A percentile compares a stretch with the other conserved stretches of the same genome.
Evolutionary conservation across 345 rosid species (phyloP).

Genomic region (Physaria fendleri): DNA sequence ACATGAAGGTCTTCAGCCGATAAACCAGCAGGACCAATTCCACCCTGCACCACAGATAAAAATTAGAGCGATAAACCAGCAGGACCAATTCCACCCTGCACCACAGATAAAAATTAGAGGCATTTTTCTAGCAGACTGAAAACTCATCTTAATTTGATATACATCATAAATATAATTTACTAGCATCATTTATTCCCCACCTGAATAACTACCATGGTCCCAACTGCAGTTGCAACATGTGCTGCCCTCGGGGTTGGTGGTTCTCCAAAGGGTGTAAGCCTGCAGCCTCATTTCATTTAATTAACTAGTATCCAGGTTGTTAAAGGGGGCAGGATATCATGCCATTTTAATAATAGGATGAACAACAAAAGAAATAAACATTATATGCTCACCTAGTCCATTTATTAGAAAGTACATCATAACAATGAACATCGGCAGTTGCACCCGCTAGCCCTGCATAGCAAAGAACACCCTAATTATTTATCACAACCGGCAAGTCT

Average conservation of each 20-base stretch:
- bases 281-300: slow-evolving; percentile 29
- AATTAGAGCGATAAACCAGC: slow-evolving; percentile 97
- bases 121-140: too few relatives aligned
- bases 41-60: slow-evolving; percentile 63
- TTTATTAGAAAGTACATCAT: slow-evolving; percentile 84
- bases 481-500: neutral
- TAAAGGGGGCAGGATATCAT: too few relatives aligned
- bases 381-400: slow-evolving; percentile 99
- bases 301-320: too few relatives aligned
- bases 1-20: slow-evolving; percentile 99
- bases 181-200: slow-evolving; percentile 37
- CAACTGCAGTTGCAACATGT: slow-evolving; percentile 98
- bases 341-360: too few relatives aligned
- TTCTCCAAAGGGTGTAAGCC: slow-evolving; percentile 88
- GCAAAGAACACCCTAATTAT: slow-evolving; percentile 25
- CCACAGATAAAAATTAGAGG: too few relatives aligned
- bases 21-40: slow-evolving; percentile 98
- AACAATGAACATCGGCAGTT: slow-evolving; percentile 93
- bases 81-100: slow-evolving; percentile 97
- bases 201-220: slow-evolving; percentile 99
- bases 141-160: too few relatives aligned
- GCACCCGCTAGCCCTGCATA: slow-evolving; percentile 86
- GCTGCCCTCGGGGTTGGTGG: slow-evolving; percentile 99
- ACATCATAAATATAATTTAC: too few relatives aligned
- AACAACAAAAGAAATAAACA: too few relatives aligned